These are phyloP conservation scores for Eucalyptus curtisii DNA, from an alignment of 345 rosid species.

Conservation along the genomic window DNA sequence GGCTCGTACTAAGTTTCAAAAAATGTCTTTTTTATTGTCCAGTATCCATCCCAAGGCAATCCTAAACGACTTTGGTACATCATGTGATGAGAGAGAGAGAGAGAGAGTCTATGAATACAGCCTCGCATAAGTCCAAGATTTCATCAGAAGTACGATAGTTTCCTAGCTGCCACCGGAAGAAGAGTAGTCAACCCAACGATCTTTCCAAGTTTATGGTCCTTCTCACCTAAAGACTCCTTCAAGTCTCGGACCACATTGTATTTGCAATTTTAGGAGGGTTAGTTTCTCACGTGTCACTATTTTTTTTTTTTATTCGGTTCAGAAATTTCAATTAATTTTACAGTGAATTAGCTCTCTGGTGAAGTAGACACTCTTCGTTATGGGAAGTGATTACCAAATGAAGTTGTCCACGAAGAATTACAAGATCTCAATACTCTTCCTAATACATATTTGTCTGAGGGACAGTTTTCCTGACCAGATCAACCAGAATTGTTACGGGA, in stretches of 20 bases:
- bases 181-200: not conserved
- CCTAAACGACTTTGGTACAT: not conserved
- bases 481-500: not conserved
- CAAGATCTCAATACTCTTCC: not conserved
- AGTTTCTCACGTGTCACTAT: not conserved
- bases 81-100: not conserved
- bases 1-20: not conserved
- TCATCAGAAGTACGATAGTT: not conserved
- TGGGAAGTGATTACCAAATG: not conserved
- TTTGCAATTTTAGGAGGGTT: not conserved
- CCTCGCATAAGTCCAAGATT: not conserved
- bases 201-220: not conserved
- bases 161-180: not conserved
- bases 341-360: not conserved
- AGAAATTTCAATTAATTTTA: not conserved
- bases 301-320: not conserved
- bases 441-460: not conserved
- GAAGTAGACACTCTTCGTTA: not conserved
- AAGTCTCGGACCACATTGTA: not conserved
- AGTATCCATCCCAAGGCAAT: not conserved
- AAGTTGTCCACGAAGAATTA: not conserved
- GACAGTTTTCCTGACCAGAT: not conserved
- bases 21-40: not conserved
- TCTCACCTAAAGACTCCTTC: not conserved
- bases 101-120: not conserved